phyloP scores from a whole-genome alignment of 2,329 filamentous ascomycete genomes.

The Fusarium phyllophilum region DNA sequence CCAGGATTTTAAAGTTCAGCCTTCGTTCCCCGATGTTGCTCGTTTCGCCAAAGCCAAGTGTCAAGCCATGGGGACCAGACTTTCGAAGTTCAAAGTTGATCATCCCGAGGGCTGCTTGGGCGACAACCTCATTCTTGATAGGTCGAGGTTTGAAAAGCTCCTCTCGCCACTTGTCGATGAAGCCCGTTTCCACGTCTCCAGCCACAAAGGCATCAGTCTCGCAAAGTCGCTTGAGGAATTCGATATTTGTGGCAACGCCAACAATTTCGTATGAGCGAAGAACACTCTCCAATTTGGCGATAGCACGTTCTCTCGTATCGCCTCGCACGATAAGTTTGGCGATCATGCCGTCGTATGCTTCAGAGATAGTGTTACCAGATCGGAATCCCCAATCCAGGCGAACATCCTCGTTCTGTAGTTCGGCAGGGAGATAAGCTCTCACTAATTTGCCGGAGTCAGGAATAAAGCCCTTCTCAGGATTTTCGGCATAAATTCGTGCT shows the following conservation, averaged over 20 bases:
- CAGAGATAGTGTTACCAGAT: constrained; percentile 89
- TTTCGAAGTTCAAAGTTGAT: constrained; percentile 61
- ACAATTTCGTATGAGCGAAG: constrained; percentile 92
- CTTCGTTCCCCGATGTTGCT: constrained; percentile 56
- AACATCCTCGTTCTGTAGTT: constrained; percentile 70
- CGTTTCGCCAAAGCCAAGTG: constrained; percentile 65
- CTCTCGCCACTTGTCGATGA: constrained; percentile 87
- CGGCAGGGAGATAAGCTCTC: constrained; percentile 79
- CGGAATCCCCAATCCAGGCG: constrained; percentile 95
- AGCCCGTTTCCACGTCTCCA: constrained; percentile 94
- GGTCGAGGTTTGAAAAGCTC: constrained; percentile 76
- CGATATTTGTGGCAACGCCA: constrained; percentile 93
- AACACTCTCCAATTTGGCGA: constrained; percentile 83
- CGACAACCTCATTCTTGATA: constrained; percentile 78
- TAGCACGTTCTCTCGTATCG: constrained; percentile 78
- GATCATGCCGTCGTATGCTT: constrained; percentile 98
- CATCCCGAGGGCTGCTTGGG: constrained; percentile 86
- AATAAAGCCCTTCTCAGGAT: constrained; percentile 89
- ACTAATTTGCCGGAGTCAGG: constrained; percentile 91
- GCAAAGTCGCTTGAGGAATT: constrained; percentile 92
- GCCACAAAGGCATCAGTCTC: constrained; percentile 82
- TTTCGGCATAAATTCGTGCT: constrained; percentile 96
- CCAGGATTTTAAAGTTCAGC: constrained; percentile 65
- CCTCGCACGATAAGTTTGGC: constrained; percentile 95
- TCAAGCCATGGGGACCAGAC: constrained; percentile 57